Conservation (phyloP, 2,329 filamentous ascomycete genomes). For the Epichloe typhina region DNA sequence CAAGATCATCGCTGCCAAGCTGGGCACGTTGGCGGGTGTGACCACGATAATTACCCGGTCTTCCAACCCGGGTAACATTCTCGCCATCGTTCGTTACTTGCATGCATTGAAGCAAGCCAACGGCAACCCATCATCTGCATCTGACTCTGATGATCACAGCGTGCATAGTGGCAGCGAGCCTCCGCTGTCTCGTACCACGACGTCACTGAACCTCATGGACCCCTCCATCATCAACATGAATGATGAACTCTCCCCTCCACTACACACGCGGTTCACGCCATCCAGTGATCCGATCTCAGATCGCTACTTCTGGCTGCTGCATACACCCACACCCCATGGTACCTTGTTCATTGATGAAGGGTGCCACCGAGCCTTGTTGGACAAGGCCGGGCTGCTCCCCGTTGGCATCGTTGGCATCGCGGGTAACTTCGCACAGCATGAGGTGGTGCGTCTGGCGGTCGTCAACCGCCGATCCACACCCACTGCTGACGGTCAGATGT, state of each 20-base stretch:
- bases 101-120: constrained; percentile 28
- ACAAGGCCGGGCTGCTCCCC: constrained; percentile 78
- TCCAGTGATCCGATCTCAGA: constrained; percentile 76
- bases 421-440: constrained; percentile 79
- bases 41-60: constrained; percentile 92
- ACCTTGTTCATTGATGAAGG: constrained; percentile 89
- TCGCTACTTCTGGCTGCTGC: constrained; percentile 92
- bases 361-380: constrained; percentile 63
- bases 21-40: constrained; percentile 88
- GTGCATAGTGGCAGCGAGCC: constrained; percentile 5
- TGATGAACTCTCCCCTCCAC: constrained; percentile 27
- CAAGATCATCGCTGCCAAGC: constrained; percentile 84
- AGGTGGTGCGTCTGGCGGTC: constrained; percentile 77
- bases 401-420: constrained; percentile 86
- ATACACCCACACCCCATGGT: constrained; percentile 81
- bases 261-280: constrained; percentile 89
- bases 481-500: constrained; percentile 29
- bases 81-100: constrained; percentile 71
- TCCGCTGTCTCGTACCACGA: constrained; percentile 25
- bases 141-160: constrained; percentile 11
- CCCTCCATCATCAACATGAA: constrained; percentile 10
- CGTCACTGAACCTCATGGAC: constrained; percentile 26
- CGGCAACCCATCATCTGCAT: constrained; percentile 1
- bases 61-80: constrained; percentile 85
- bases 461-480: constrained; percentile 45